These are phyloP conservation scores for Cytospora piceicola DNA, from an alignment of 2,329 filamentous ascomycete genomes.

Conservation along the genomic window DNA sequence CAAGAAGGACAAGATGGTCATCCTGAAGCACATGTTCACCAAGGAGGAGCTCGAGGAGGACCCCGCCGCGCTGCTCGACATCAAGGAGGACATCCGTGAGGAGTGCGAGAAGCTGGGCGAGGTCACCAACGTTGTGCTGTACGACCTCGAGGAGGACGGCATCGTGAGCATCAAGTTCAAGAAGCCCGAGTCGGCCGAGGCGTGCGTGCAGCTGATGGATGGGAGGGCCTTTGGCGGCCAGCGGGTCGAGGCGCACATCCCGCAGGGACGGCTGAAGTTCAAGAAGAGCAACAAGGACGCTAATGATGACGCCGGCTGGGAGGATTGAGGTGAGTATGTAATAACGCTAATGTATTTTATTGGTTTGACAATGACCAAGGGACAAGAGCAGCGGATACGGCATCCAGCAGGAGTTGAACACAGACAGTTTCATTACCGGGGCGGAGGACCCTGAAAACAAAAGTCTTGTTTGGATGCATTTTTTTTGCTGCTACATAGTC, in stretches of 20 bases:
- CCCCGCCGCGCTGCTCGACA: constrained; percentile 79
- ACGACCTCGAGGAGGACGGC: constrained; percentile 82
- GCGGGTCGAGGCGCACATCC: constrained; percentile 71
- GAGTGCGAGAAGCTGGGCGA: constrained; percentile 85
- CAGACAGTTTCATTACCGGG: not conserved
- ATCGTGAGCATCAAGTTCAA: constrained; percentile 84
- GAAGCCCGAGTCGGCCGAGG: constrained; percentile 69
- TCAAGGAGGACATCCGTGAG: constrained; percentile 91
- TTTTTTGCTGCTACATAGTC: constrained; percentile 18
- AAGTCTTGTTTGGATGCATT: constrained; percentile 6
- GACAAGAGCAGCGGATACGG: not conserved
- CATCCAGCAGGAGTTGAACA: not conserved
- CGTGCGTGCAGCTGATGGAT: constrained; percentile 76
- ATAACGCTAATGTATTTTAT: constrained; percentile 18
- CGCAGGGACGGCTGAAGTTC: constrained; percentile 73
- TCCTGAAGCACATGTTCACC: constrained; percentile 93
- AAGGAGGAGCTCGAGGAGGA: constrained; percentile 84
- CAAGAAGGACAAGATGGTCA: constrained; percentile 77
- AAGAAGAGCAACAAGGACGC: constrained; percentile 67
- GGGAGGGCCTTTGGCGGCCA: constrained; percentile 79
- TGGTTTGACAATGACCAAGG: not conserved
- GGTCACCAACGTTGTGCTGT: constrained; percentile 90
- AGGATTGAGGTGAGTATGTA: constrained; percentile 30
- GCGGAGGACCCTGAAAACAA: not conserved
- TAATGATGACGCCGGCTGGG: constrained; percentile 51